Base-by-base conservation (phyloP, 306 rosid genomes). In the Malus asiatica region DNA sequence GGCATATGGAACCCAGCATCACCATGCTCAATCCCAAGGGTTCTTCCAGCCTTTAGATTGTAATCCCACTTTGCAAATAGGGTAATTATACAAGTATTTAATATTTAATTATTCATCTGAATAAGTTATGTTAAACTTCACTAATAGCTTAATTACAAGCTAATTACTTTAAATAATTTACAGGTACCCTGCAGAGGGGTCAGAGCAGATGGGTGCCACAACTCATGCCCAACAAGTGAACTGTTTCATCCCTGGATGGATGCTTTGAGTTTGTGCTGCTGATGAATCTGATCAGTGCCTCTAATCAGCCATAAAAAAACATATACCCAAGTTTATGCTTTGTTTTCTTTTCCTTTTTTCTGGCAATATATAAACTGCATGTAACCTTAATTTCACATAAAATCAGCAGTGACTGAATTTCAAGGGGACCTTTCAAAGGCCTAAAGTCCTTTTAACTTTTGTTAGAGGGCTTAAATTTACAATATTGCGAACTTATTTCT, bases 211-310 rank as follows among this genome's bases (percentile, higher is more conserved):
- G 73, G 69, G 82, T 80, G 85, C 85, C 51, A 83, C 96, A 78
- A 81, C 74, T 70, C 88, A 87, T 79, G 80, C 70, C 53, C 96
- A 89, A 74, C 96, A 91, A 88, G 95, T 84, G 77, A 89, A 68
- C 83, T 90, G 93, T 9, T 93, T 90, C 74, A 79, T 93, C 66
- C 96, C 98, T 78, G 98, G 95, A 53, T 93, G 98, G 98, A 90
- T 90, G 96, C 95, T 93, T 68, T 87, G 88, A 92, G 81, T 3
- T 4, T 35, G 77, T 44, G 23, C 35, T 29, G 30, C 44, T 73
- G 46, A 53, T 75, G 55, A 48, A 48, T 48, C 55, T 48, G 20
- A 48, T 48, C 20, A 48, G 55, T 48, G 55, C 20, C 55, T 15
- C 53, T 48, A 23, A 35, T 27, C 55, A 59, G 29, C 9, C 72